phyloP scores from a whole-genome alignment of 306 rosid species.

The Gillenia trifoliata region DNA sequence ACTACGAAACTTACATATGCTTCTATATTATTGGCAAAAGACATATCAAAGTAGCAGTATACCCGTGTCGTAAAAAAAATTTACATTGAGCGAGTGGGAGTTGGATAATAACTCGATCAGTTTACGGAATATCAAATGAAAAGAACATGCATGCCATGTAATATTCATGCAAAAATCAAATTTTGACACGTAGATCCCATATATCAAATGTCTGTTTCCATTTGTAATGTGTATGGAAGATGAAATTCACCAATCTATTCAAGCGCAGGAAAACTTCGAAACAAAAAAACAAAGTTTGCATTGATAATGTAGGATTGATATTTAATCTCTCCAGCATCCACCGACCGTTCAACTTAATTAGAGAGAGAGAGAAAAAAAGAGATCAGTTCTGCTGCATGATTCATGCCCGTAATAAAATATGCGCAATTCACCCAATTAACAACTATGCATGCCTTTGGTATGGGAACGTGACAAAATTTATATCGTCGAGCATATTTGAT shows the following conservation, averaged over 20 bases:
- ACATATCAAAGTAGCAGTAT: neutral
- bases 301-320: neutral
- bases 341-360: neutral
- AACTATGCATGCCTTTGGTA: neutral
- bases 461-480: neutral
- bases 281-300: neutral
- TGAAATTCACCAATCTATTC: neutral
- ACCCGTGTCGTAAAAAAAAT: neutral
- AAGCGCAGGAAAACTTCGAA: neutral
- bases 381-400: conserved; percentile 12
- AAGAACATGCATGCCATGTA: neutral
- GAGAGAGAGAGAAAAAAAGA: neutral
- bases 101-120: neutral
- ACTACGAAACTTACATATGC: no score
- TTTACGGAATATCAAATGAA: neutral
- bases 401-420: neutral
- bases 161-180: neutral
- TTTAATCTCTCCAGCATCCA: neutral
- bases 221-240: neutral
- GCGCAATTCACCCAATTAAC: neutral
- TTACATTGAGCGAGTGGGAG: no score
- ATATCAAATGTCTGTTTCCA: neutral
- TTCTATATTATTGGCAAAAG: no score
- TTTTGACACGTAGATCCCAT: neutral
- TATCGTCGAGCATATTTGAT: neutral